phyloP scores from a whole-genome alignment of 1,284 basidiomycete species.

The Earliella scabrosa region DNA sequence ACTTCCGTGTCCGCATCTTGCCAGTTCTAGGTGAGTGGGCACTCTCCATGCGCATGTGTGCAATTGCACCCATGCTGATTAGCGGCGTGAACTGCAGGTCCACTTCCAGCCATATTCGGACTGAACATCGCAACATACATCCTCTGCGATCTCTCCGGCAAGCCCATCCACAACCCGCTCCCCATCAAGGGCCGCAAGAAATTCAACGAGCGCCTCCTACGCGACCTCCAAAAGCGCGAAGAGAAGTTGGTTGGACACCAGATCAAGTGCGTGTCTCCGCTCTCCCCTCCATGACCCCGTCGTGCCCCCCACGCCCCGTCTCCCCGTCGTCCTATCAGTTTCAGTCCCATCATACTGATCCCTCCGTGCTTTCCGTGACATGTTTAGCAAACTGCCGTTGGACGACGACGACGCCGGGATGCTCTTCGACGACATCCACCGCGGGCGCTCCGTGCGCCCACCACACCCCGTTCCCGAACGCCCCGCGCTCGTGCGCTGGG shows the following conservation, averaged over 20 bases:
- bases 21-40: constrained; percentile 73
- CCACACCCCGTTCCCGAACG: constrained; percentile 74
- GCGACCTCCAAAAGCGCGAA: constrained; percentile 77
- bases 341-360: too few species aligned
- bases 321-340: too few species aligned
- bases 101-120: constrained; percentile 88
- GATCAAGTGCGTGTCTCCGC: constrained; percentile 32
- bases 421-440: constrained; percentile 87
- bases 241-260: constrained; percentile 56
- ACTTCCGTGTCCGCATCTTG: constrained; percentile 91
- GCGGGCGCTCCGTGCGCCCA: constrained; percentile 80
- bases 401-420: constrained; percentile 82
- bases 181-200: constrained; percentile 86
- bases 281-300: neutral
- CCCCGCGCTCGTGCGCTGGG: constrained; percentile 83
- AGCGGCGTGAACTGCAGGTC: constrained; percentile 48
- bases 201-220: constrained; percentile 81
- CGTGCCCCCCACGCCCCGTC: neutral
- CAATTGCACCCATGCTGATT: neutral
- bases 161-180: constrained; percentile 81
- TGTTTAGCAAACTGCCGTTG: constrained; percentile 80
- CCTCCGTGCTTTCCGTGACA: too few species aligned
- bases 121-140: constrained; percentile 88
- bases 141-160: constrained; percentile 81
- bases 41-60: neutral